Percentiles rank a stretch among this genome's conserved stretches.
Conservation (phyloP, 2,329 filamentous ascomycete species). For the Zymoseptoria ardabiliae region DNA sequence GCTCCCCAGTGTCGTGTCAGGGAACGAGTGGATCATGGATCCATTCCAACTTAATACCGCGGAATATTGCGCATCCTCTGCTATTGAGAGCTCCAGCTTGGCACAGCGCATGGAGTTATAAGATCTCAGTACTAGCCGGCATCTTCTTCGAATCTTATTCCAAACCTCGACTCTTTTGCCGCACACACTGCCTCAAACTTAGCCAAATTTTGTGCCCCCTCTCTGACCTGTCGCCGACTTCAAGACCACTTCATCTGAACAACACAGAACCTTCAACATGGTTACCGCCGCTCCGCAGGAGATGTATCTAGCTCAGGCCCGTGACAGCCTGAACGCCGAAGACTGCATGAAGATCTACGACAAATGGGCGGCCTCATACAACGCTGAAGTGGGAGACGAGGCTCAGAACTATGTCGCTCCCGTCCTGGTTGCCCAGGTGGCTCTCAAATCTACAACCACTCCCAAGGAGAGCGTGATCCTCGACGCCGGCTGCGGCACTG, state of each 20-base stretch:
- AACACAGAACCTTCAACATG: background rate
- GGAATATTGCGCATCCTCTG: background rate
- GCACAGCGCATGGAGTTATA: background rate
- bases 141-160: background rate
- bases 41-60: background rate
- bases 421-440: conserved; percentile 6
- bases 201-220: background rate
- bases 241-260: background rate
- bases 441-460: background rate
- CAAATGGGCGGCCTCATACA: conserved; percentile 41
- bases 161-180: background rate
- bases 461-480: conserved; percentile 33
- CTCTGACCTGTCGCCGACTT: background rate
- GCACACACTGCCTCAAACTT: background rate
- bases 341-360: conserved; percentile 32
- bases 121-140: background rate
- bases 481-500: conserved; percentile 51
- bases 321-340: background rate
- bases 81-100: background rate
- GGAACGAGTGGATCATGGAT: background rate
- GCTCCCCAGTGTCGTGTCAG: background rate
- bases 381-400: conserved; percentile 36
- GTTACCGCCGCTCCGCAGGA: background rate
- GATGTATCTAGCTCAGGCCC: background rate
- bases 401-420: conserved; percentile 32